phyloP scores from a whole-genome alignment of 2,329 filamentous ascomycete genomes.

The Pseudocercospora musae region DNA sequence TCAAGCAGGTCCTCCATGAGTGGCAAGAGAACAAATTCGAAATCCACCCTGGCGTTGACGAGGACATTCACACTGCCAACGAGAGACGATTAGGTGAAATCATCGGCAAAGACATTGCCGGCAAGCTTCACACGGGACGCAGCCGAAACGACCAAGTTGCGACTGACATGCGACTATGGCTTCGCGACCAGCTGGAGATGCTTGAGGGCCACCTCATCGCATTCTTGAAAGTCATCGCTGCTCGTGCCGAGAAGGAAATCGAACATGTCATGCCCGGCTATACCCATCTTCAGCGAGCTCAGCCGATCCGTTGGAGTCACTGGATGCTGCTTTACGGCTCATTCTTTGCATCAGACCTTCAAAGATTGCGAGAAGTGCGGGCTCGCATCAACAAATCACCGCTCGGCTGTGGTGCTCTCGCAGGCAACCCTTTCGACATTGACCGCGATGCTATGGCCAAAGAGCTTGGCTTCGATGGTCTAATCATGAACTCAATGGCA shows the following conservation, averaged over 20 bases:
- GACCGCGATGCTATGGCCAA: conserved; percentile 74
- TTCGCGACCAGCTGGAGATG: conserved; percentile 68
- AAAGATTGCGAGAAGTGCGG: conserved; percentile 70
- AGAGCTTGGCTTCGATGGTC: conserved; percentile 74
- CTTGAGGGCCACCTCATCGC: conserved; percentile 67
- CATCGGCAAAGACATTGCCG: conserved; percentile 78
- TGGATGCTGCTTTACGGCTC: conserved; percentile 75
- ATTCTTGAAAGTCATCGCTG: conserved; percentile 66
- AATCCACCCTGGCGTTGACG: conserved; percentile 48
- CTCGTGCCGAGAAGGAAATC: conserved; percentile 70
- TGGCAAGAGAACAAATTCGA: conserved; percentile 46
- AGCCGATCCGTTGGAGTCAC: conserved; percentile 77
- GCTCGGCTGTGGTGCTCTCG: conserved; percentile 72
- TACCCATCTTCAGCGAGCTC: conserved; percentile 79
- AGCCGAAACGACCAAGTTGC: conserved; percentile 89
- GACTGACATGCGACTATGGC: conserved; percentile 86
- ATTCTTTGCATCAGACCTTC: conserved; percentile 69
- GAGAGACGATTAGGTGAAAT: conserved; percentile 65
- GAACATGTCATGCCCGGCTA: conserved; percentile 82
- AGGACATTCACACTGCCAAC: conserved; percentile 56
- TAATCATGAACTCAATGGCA: conserved; percentile 74
- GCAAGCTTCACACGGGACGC: conserved; percentile 84
- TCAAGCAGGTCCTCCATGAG: conserved; percentile 56
- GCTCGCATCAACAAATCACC: conserved; percentile 70
- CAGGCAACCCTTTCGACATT: conserved; percentile 78